Percentiles rank a stretch among this genome's conserved stretches.
Evolutionary conservation across 768 basidiomycete species (phyloP).

Genomic region (Vishniacozyma victoriae): DNA sequence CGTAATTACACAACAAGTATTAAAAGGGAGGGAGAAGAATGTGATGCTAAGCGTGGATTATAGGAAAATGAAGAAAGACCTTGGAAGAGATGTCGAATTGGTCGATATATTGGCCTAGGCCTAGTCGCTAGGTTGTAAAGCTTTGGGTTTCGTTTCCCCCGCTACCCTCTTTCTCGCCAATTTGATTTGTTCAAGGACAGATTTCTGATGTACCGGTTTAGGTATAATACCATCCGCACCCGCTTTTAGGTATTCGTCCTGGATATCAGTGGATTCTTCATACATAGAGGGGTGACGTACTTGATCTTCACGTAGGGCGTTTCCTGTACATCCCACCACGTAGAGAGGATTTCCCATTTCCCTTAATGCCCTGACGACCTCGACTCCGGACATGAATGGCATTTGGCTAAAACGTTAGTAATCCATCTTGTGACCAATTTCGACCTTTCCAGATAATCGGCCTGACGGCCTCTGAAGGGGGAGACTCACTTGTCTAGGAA

Average conservation of each 20-base stretch:
- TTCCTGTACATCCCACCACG: slow-evolving; percentile 45
- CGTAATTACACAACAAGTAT: no score
- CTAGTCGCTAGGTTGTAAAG: no score
- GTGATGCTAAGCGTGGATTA: no score
- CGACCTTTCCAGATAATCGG: background rate
- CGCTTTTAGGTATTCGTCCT: slow-evolving; percentile 40
- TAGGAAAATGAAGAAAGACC: no score
- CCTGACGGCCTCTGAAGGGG: background rate
- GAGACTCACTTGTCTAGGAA: slow-evolving; percentile 45
- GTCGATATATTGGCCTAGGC: no score
- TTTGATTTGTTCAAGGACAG: slow-evolving; percentile 34
- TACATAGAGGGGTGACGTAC: background rate
- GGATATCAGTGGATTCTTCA: background rate
- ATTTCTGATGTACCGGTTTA: slow-evolving; percentile 43
- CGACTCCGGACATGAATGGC: slow-evolving; percentile 46
- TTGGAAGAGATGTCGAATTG: no score
- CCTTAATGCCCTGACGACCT: slow-evolving; percentile 40
- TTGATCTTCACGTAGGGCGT: slow-evolving; percentile 46
- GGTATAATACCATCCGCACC: slow-evolving; percentile 45
- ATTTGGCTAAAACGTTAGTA: slow-evolving; percentile 36
- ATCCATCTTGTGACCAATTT: background rate
- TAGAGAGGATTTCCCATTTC: slow-evolving; percentile 37
- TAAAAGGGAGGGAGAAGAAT: no score
- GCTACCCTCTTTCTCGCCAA: slow-evolving; percentile 37
- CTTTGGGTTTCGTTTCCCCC: slow-evolving; percentile 37